Evolutionary conservation across 805 yeast species (phyloP).

Genomic region (Spencermartinsiella europaea): DNA sequence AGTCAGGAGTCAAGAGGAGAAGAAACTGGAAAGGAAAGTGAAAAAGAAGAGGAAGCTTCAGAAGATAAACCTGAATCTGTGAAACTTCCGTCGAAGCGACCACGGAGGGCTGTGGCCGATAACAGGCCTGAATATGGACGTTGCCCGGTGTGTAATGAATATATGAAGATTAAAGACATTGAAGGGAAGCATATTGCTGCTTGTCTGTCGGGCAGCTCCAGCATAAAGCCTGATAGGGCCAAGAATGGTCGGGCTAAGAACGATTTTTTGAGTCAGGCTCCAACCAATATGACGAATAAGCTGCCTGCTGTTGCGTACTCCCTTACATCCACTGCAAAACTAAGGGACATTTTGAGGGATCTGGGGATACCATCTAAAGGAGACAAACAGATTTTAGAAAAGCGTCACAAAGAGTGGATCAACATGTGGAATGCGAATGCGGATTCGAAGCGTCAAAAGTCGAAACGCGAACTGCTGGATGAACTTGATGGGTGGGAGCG

Average conservation of each 20-base stretch:
- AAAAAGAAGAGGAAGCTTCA: background rate
- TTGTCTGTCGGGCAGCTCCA: constrained; percentile 38
- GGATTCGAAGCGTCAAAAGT: constrained; percentile 62
- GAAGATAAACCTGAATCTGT: background rate
- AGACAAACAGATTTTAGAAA: constrained; percentile 54
- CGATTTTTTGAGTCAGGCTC: constrained; percentile 20
- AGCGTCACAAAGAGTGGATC: constrained; percentile 71
- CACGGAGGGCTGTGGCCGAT: background rate
- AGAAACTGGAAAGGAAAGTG: background rate
- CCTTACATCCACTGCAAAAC: constrained; percentile 51
- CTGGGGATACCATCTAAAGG: constrained; percentile 60
- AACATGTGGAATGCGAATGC: constrained; percentile 75
- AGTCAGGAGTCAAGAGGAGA: background rate
- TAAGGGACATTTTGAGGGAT: constrained; percentile 54
- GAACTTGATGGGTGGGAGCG: constrained; percentile 66
- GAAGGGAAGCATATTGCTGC: constrained; percentile 59
- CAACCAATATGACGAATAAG: background rate
- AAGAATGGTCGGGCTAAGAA: constrained; percentile 23
- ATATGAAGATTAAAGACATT: constrained; percentile 49
- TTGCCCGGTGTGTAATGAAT: constrained; percentile 64
- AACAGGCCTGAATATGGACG: constrained; percentile 35
- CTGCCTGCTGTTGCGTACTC: constrained; percentile 45
- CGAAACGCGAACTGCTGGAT: constrained; percentile 49
- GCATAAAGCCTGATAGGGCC: background rate
- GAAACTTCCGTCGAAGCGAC: background rate